Base-by-base conservation (phyloP, 768 basidiomycete species). In the Suillus cothurnatus region DNA sequence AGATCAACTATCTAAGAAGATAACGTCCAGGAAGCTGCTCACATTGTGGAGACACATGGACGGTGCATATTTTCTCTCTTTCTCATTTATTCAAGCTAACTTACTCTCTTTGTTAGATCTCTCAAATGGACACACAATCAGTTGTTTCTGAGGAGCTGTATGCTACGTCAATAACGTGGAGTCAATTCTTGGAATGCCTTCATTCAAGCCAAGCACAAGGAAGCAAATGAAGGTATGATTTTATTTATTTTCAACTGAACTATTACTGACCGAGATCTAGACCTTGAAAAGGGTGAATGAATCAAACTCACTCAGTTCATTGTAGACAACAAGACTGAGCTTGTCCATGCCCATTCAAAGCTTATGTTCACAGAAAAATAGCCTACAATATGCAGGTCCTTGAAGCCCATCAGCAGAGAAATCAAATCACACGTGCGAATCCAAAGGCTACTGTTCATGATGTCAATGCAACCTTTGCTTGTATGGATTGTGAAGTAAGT, bases 401-500 rank as follows among this genome's bases (percentile, higher is more conserved):
- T 26, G 15, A 57, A 31, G 56, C 56, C n/a, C 15, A 1, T 39
- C 26, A 57, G 26, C n/a, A 57, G n/a, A 57, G 4, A 15, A 23
- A 61, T 8, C 6, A 3, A 28, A 61, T 21, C 11, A 6, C 28
- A n/a, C 11, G 3, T 11, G 26, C 11, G 0, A 61, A 61, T 28
- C 41, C 60, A 14, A 61, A 61, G 41, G 60, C 60, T n/a, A n/a
- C 34, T 21, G 3, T 4, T 17, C 60, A 61, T 31, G n/a, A 23
- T 28, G 36, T 61, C 39, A 61, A 61, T 61, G 60, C 60, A n/a
- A 5, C 15, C 21, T 49, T 61, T 23, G 26, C 60, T 21, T 36
- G 14, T 6, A 61, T 61, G 60, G 60, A 61, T 61, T 11, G 4
- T 3, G n/a, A 61, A 21, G 59, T 61, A 61, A 21, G 41, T 49